phyloP scores from a whole-genome alignment of 1,139 yeast genomes.

The Saccharomycopsis hybrid region DNA sequence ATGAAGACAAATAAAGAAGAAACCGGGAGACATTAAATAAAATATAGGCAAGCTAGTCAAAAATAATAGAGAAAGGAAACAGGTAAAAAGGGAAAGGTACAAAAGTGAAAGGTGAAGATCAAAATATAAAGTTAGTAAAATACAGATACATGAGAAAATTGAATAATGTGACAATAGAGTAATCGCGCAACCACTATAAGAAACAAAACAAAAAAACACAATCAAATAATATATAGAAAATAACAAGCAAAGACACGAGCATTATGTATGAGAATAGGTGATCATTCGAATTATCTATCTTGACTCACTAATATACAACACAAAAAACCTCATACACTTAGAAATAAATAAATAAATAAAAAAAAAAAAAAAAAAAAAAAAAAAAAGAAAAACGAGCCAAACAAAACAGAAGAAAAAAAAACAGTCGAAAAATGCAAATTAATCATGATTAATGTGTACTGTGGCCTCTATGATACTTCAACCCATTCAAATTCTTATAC shows the following conservation, averaged over 20 bases:
- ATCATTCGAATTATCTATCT: too few species aligned
- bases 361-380: not conserved
- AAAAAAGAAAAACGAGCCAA: too few species aligned
- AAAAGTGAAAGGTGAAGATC: not conserved
- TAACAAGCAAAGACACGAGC: not conserved
- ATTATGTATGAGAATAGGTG: too few species aligned
- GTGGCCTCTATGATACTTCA: conserved; percentile 96
- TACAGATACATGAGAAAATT: too few species aligned
- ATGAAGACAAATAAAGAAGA: too few species aligned
- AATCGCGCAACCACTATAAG: too few species aligned
- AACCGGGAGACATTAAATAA: too few species aligned
- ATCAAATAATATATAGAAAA: not conserved
- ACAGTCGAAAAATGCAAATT: not conserved
- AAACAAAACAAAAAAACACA: conserved; percentile 21
- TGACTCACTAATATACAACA: too few species aligned
- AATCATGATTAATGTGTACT: conserved; percentile 66
- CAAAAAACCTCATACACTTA: conserved; percentile 18
- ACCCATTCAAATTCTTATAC: conserved; percentile 90
- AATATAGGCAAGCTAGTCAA: too few species aligned
- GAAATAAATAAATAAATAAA: conserved; percentile 17
- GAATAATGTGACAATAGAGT: too few species aligned
- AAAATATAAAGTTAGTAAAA: too few species aligned
- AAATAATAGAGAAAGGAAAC: conserved; percentile 22
- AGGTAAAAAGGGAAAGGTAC: not conserved
- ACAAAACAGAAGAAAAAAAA: not conserved